Conservation (phyloP, 345 rosid genomes). For the Lumnitzera racemosa region DNA sequence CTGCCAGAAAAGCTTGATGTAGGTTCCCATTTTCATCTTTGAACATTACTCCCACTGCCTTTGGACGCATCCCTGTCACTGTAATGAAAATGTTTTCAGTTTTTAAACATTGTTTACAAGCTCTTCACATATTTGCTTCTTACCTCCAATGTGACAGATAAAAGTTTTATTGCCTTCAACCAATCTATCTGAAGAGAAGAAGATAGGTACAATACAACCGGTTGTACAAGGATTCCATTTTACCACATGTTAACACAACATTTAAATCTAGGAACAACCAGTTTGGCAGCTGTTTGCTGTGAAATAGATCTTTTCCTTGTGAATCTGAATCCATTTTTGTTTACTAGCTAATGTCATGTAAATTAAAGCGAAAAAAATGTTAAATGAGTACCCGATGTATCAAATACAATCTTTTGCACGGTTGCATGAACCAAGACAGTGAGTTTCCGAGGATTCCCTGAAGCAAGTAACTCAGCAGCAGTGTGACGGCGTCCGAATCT, state of each 20-base stretch:
- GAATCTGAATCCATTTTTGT: too few species aligned
- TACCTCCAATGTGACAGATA: too few species aligned
- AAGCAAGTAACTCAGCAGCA: constrained; percentile 83
- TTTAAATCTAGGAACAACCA: too few species aligned
- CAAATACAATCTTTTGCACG: constrained; percentile 69
- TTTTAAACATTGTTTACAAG: background rate
- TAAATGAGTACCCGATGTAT: constrained; percentile 33
- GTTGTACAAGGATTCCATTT: too few species aligned
- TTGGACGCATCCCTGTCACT: constrained; percentile 46
- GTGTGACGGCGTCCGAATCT: constrained; percentile 87
- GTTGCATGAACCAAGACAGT: constrained; percentile 71
- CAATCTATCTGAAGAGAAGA: too few species aligned
- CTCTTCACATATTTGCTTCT: background rate
- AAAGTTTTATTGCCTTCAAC: too few species aligned
- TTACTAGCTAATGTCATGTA: too few species aligned
- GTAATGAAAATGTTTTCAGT: background rate
- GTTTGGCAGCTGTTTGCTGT: too few species aligned
- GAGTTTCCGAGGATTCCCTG: constrained; percentile 59
- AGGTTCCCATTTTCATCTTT: constrained; percentile 74
- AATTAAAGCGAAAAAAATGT: too few species aligned
- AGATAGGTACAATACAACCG: too few species aligned
- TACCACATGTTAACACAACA: too few species aligned
- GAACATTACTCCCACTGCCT: constrained; percentile 70
- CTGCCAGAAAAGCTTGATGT: constrained; percentile 55
- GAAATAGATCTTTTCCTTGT: too few species aligned